Base-by-base conservation (phyloP, 179 eudicot species). In the Drosera spatulata region DNA sequence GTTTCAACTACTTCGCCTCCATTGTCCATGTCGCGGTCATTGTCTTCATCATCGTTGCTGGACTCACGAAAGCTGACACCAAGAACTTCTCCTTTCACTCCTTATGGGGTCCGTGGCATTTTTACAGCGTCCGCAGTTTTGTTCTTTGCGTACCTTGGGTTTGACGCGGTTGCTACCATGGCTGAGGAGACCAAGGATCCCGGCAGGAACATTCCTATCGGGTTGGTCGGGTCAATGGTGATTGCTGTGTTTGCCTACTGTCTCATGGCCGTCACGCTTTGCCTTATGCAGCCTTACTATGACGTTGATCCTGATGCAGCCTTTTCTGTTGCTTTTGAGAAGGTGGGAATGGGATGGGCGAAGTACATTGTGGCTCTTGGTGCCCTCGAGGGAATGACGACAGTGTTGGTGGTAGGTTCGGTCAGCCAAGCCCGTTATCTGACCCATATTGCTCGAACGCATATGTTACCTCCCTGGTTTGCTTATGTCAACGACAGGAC, bases 171-270 rank as follows among this genome's bases (percentile, higher is more conserved):
- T 22, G 66, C 96, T 1, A 88, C 96, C 13, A 71, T 88, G 84
- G 96, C 94, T 0, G 96, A 88, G 75, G 96, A 88, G 78, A 88
- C 87, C 0, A 85, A 88, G 69, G 73, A 88, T 64, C 96, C 96
- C 0, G 84, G 72, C 0, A 69, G 69, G 42, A 90, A 88, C 68
- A 88, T 88, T 49, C 96, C 94, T 2, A 83, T 88, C 12, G 96
- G 96, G 6, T 75, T 88, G 42, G 78, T 88, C 2, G 88, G 87
- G 8, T 85, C 96, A 1, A 85, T 88, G 87, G 60, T 66, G 2
- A 59, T 88, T 39, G 67, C 79, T 46, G 85, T 82, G 3, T 4
- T 71, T 3, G 51, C 75, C 1, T 88, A 88, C 56, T 88, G 94
- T 56, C 39, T 78, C 53, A 7, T 88, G 69, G 82, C 90, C 2